phyloP scores from a whole-genome alignment of 345 rosid species.

The Xanthoceras sorbifolium region DNA sequence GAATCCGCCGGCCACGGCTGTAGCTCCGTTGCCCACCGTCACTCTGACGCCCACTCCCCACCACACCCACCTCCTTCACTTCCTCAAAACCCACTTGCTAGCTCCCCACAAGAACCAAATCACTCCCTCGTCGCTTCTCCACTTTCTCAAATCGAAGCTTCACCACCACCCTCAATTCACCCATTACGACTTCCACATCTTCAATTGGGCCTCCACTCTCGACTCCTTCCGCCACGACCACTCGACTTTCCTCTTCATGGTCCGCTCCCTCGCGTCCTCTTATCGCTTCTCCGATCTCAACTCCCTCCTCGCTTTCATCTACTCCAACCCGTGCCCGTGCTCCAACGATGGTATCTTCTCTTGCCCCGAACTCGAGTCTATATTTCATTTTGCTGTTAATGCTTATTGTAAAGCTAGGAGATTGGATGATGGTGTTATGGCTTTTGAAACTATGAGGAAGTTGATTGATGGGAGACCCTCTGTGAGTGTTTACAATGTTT shows the following conservation, averaged over 20 bases:
- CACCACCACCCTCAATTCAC: slow-evolving; percentile 72
- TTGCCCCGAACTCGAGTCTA: slow-evolving; percentile 67
- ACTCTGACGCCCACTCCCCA: slow-evolving; percentile 60
- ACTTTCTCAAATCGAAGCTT: slow-evolving; percentile 71
- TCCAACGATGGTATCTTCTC: slow-evolving; percentile 79
- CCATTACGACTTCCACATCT: slow-evolving; percentile 75
- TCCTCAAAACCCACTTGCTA: slow-evolving; percentile 58
- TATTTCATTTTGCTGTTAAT: slow-evolving; percentile 54
- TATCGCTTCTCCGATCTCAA: slow-evolving; percentile 57
- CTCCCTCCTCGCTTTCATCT: slow-evolving; percentile 58
- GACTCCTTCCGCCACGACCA: slow-evolving; percentile 86
- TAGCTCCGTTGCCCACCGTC: slow-evolving; percentile 52
- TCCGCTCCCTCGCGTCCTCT: slow-evolving; percentile 62
- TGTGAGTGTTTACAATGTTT: slow-evolving; percentile 55
- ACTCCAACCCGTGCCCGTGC: slow-evolving; percentile 76
- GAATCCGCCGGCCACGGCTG: slow-evolving; percentile 38
- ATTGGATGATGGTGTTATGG: slow-evolving; percentile 50
- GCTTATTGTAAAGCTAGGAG: slow-evolving; percentile 62
- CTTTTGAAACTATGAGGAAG: slow-evolving; percentile 67
- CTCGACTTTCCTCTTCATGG: slow-evolving; percentile 78
- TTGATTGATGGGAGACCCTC: slow-evolving; percentile 70
- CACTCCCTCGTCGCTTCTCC: slow-evolving; percentile 55
- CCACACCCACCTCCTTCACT: slow-evolving; percentile 45
- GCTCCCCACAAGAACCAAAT: slow-evolving; percentile 41
- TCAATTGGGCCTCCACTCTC: slow-evolving; percentile 72